Base-by-base conservation (phyloP, 2,329 filamentous ascomycete species). In the Pseudogymnoascus sp. region DNA sequence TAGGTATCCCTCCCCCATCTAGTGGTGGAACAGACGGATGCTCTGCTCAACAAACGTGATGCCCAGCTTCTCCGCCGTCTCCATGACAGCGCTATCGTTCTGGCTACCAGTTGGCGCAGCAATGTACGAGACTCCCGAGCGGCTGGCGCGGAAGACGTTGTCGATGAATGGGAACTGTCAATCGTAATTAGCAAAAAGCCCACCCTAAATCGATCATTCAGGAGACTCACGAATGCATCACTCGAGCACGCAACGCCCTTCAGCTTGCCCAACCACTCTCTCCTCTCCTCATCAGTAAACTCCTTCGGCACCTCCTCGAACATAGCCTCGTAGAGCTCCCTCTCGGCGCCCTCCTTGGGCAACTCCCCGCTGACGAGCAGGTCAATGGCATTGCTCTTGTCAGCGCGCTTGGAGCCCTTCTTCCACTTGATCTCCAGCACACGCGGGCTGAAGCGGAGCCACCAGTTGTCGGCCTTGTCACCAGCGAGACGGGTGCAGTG, bases 401-500 rank as follows among this genome's bases (percentile, higher is more conserved):
- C 93, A 55, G 94, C 84, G 63, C 94, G 87, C 86, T 97, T 97
- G 73, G 90, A 91, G 71, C 94, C 93, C 80, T 94, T 93, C 84
- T 96, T 97, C 91, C 92, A 99, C 80, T 93, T 90, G 75, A 99
- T 88, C 72, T 80, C 82, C 59, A 97, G 83, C 11, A 94, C 90
- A 61, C 91, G 88, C 69, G 91, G 88, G 80, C 97, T 90, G 86
- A 97, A 97, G 72, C 94, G 90, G 82, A 99, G 89, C 94, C 93
- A 99, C 93, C 93, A 97, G 82, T 96, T 97, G 78, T 99, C 94
- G 59, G 92, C 91, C 83, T 99, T 99, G 81, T 97, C 93, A 65
- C 94, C 94, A 10, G 94, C 94, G 60, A 99, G 85, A 68, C 94
- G 89, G 43, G 94, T 99, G 85, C 94, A 99, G 83, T 99, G 94